phyloP scores from a whole-genome alignment of 1,284 basidiomycete species.

The Apiotrichum gracile region DNA sequence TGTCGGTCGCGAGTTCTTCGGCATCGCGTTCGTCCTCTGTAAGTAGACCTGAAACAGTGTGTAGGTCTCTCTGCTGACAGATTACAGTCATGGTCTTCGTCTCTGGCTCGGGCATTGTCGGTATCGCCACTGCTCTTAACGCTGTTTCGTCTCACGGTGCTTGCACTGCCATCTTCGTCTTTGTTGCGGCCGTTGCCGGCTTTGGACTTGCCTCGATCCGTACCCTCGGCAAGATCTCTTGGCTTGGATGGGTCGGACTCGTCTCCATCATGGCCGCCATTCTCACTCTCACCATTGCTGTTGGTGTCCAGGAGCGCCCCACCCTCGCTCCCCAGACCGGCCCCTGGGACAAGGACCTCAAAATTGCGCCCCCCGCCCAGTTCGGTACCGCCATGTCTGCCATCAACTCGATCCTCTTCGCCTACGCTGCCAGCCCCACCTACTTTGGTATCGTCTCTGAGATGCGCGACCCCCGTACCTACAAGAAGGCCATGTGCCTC shows the following conservation, averaged over 20 bases:
- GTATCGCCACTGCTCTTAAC: slow-evolving; percentile 46
- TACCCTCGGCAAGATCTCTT: slow-evolving; percentile 41
- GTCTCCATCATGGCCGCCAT: slow-evolving; percentile 35
- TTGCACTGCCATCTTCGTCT: slow-evolving; percentile 42
- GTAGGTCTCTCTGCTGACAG: too few species aligned
- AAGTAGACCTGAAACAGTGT: background rate
- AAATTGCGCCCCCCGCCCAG: slow-evolving; percentile 18
- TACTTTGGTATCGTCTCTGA: slow-evolving; percentile 25
- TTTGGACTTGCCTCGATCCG: slow-evolving; percentile 35
- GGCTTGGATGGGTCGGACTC: slow-evolving; percentile 41
- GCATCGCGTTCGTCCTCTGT: slow-evolving; percentile 10
- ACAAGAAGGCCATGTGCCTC: slow-evolving; percentile 26
- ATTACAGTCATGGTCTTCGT: slow-evolving; percentile 25
- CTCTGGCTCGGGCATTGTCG: slow-evolving; percentile 25
- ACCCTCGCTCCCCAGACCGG: slow-evolving; percentile 20
- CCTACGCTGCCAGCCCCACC: slow-evolving; percentile 28
- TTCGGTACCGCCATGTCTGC: slow-evolving; percentile 42
- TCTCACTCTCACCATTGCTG: slow-evolving; percentile 44
- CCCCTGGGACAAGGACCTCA: slow-evolving; percentile 31
- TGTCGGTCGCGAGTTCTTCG: slow-evolving; percentile 13
- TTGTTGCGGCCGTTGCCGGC: slow-evolving; percentile 29
- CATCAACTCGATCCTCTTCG: slow-evolving; percentile 38
- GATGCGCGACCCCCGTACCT: slow-evolving; percentile 31
- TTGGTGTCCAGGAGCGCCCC: slow-evolving; percentile 42
- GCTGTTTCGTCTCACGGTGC: slow-evolving; percentile 37